Conservation (phyloP, 257 asterid species). For the Rhazya stricta region DNA sequence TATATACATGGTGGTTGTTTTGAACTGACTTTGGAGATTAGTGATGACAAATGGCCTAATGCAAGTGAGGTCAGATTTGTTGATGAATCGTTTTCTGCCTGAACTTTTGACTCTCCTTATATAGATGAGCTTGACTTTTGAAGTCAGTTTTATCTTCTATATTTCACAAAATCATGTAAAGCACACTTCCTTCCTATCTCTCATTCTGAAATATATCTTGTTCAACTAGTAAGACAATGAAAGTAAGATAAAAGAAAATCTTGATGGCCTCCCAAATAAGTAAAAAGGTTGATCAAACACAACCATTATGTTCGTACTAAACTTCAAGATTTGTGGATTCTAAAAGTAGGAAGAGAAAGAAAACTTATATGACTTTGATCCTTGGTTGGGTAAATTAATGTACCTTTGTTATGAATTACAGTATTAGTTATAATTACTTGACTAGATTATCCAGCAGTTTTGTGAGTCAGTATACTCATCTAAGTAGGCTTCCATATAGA, state of each 20-base stretch:
- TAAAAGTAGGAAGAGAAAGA: background rate
- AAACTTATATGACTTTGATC: background rate
- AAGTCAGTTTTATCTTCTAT: background rate
- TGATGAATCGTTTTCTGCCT: constrained; percentile 13
- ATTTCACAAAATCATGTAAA: background rate
- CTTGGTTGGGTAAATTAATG: background rate
- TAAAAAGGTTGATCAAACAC: background rate
- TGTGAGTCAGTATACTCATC: background rate
- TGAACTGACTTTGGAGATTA: constrained; percentile 88
- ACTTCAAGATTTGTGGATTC: background rate
- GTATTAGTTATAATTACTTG: background rate
- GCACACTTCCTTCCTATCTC: background rate
- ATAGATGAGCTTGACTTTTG: background rate
- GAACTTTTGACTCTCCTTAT: background rate
- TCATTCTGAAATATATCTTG: background rate
- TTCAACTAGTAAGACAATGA: background rate
- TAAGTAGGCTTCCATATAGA: background rate
- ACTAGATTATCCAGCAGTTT: background rate
- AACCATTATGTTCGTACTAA: background rate
- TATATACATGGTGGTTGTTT: constrained; percentile 72
- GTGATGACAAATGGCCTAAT: constrained; percentile 93
- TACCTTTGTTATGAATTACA: background rate
- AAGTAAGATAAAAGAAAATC: background rate
- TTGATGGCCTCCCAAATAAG: background rate
- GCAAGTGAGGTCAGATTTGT: constrained; percentile 63